These are phyloP conservation scores for Avicennia marina DNA, from an alignment of 257 asterid genomes.

Conservation along the genomic window DNA sequence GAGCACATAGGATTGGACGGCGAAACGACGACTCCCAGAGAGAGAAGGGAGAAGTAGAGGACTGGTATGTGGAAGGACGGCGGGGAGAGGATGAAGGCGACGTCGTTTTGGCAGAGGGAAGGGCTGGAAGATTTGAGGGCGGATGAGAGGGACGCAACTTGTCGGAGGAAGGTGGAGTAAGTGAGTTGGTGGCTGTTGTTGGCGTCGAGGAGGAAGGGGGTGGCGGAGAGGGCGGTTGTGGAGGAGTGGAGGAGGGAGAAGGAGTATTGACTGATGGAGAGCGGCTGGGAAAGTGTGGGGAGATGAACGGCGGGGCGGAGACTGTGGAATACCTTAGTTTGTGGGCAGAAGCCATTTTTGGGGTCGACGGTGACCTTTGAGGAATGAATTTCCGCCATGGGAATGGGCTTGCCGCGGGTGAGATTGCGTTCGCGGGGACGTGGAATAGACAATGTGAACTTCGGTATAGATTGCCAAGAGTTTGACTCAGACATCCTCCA, in stretches of 20 bases:
- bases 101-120: conserved; percentile 52
- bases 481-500: too few relatives aligned
- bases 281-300: conserved; percentile 51
- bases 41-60: conserved; percentile 73
- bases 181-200: conserved; percentile 39
- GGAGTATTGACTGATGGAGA: conserved; percentile 44
- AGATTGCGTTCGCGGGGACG: too few relatives aligned
- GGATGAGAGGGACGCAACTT: conserved; percentile 46
- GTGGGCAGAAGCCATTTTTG: conserved; percentile 36
- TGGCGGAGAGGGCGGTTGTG: conserved; percentile 42
- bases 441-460: too few relatives aligned
- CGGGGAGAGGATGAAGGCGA: conserved; percentile 72
- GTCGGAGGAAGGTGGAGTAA: conserved; percentile 50
- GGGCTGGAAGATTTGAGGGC: conserved; percentile 37
- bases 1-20: conserved; percentile 80
- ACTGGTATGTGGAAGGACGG: conserved; percentile 64
- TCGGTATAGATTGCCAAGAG: too few relatives aligned
- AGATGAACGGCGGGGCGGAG: conserved; percentile 41
- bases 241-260: conserved; percentile 55
- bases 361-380: conserved; percentile 20
- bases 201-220: conserved; percentile 69
- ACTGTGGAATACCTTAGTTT: conserved; percentile 33
- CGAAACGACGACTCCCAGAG: conserved; percentile 61
- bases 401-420: too few relatives aligned
- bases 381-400: background rate